phyloP scores from a whole-genome alignment of 768 basidiomycete species.

The Symmetrospora coprosmae region DNA sequence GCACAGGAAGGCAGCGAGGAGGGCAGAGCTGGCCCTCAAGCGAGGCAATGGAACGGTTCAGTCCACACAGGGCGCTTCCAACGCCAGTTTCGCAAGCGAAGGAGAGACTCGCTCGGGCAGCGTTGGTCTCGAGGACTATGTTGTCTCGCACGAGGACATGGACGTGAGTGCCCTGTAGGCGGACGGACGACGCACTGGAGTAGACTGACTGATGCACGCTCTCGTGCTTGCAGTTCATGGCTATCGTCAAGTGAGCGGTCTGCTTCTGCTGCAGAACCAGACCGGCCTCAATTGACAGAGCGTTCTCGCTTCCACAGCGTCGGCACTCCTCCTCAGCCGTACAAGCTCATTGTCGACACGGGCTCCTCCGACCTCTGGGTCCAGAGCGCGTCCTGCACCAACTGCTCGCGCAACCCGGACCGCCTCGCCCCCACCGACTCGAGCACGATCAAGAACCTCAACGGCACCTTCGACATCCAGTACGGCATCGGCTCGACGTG shows the following conservation, averaged over 20 bases:
- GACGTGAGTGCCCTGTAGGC: neutral
- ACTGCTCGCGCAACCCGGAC: neutral
- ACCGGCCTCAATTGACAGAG: neutral
- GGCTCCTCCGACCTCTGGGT: constrained; percentile 36
- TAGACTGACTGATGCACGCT: too few species aligned
- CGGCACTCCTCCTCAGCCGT: constrained; percentile 35
- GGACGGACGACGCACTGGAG: too few species aligned
- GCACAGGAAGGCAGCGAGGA: too few species aligned
- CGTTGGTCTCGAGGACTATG: neutral
- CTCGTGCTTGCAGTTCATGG: neutral
- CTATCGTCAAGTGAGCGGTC: neutral
- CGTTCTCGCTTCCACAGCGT: constrained; percentile 23
- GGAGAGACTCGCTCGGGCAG: too few species aligned
- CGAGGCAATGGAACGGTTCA: too few species aligned
- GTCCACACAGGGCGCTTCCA: too few species aligned
- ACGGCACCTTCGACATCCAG: neutral
- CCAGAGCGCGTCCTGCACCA: constrained; percentile 17
- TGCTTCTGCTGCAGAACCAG: neutral
- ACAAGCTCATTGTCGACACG: constrained; percentile 38
- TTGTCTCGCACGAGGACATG: neutral
- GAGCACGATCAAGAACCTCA: neutral
- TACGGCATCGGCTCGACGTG: constrained; percentile 18
- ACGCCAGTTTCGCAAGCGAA: too few species aligned
- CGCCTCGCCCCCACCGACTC: neutral
- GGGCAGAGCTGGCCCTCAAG: too few species aligned